Evolutionary conservation across 129 eudicot species (phyloP), one percentile per base, ranked within the genome.

Genomic region (Lactuca saligna): DNA sequence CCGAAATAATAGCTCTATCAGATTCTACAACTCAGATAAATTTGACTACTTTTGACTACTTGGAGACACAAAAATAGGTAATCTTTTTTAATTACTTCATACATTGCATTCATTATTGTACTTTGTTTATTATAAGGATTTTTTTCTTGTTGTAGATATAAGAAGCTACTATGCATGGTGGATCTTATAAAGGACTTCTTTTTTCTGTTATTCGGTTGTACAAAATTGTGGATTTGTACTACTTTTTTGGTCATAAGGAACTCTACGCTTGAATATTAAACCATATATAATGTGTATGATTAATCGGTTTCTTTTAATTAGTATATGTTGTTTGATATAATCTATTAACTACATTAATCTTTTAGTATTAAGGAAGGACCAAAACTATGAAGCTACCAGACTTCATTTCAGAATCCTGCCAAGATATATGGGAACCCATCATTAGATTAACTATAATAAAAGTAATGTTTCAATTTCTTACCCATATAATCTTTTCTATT

Each of bases 151-250:
- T 37, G 49, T 65, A 90, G 95, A 76, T 87, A 82, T 84, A 90
- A 81, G 81, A 90, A 83, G 84, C 91, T 90, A 62, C 84, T 90
- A 8, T 54, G 82, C 78, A 82, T 81, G 78, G 86, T 90, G 82
- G 97, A 90, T 76, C 88, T 90, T 62, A 84, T 87, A 17, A 87
- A 85, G 82, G 91, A 90, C 76, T 90, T 87, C 84, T 87, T 84
- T 78, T 90, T 87, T 73, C 82, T 91, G 4, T 87, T 82, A 78
- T 80, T 87, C 97, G n/a, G 81, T 82, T 62, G 95, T 90, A 35
- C 97, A 90, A 77, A 87, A 74, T 57, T 95, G 97, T 50, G 95
- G 95, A 20, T 90, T 95, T 39, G 84, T 90, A 42, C 97, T 91
- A 16, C 87, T 90, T 29, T 29, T 81, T 74, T 90, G 97, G 97